A percentile compares a stretch with the other conserved stretches of the same genome.
Conservation (phyloP, 495 filamentous ascomycete species). For the Penicillium diatomitis region DNA sequence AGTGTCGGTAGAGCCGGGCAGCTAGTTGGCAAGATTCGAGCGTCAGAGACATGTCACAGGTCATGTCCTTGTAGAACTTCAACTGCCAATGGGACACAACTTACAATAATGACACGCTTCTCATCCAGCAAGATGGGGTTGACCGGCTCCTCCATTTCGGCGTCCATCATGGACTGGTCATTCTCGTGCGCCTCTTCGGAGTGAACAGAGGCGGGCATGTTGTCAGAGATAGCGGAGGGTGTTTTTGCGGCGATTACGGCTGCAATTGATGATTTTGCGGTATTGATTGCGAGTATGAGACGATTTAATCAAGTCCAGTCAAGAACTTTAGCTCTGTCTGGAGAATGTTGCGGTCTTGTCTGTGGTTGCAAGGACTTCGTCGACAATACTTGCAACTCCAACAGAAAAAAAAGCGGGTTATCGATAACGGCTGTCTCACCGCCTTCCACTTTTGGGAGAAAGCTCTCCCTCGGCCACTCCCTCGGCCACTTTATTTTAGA, state of each 20-base stretch:
- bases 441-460: conserved; percentile 6
- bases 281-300: neutral
- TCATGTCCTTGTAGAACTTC: too few relatives aligned
- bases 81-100: conserved; percentile 11
- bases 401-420: conserved; percentile 25
- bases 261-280: neutral
- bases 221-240: neutral
- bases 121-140: conserved; percentile 39
- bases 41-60: neutral
- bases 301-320: too few relatives aligned
- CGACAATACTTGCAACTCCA: neutral
- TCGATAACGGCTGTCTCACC: conserved; percentile 21
- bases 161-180: conserved; percentile 48
- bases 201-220: conserved; percentile 38
- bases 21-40: conserved; percentile 26
- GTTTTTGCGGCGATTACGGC: neutral
- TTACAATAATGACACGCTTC: conserved; percentile 48
- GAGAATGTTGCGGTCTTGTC: too few relatives aligned
- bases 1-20: conserved; percentile 61
- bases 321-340: too few relatives aligned
- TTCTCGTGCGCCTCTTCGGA: conserved; percentile 25
- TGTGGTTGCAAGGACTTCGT: neutral
- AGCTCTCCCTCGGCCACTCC: neutral
- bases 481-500: too few relatives aligned
- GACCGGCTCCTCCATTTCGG: conserved; percentile 19